Evolutionary conservation across 2,329 filamentous ascomycete species (phyloP).

Genomic region (Hortaea werneckii): DNA sequence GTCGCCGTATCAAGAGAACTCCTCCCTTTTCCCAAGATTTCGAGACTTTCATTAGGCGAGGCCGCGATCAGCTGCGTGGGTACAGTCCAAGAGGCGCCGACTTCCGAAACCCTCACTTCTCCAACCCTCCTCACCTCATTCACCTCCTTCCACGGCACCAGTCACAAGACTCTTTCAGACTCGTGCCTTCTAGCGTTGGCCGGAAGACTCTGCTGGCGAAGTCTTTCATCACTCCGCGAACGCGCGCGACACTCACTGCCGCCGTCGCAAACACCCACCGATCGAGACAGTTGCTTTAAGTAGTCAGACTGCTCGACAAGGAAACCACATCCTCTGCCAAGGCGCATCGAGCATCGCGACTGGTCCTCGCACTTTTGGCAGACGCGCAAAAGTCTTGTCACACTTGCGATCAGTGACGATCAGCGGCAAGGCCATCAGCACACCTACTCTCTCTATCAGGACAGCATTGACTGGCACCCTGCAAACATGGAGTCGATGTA

Average conservation of each 20-base stretch:
- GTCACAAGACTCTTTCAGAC: no score
- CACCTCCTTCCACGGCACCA: no score
- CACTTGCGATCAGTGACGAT: neutral
- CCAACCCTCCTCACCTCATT: no score
- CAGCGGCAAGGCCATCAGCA: neutral
- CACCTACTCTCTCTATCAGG: neutral
- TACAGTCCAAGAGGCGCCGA: no score
- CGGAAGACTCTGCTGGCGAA: neutral
- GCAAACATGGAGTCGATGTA: constrained; percentile 64
- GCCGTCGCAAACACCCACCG: neutral
- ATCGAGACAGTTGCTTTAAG: neutral
- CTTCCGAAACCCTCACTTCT: no score
- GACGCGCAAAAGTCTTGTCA: neutral
- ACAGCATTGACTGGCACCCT: neutral
- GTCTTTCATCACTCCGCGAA: neutral
- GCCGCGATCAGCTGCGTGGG: no score
- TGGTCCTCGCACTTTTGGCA: neutral
- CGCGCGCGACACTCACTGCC: neutral
- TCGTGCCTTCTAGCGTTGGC: neutral
- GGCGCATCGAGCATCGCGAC: neutral
- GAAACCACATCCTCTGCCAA: no score
- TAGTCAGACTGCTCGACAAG: constrained; percentile 3
- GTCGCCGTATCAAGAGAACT: no score
- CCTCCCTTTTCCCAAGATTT: no score
- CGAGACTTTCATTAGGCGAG: no score